A percentile compares a stretch with the other conserved stretches of the same genome.
phyloP scores from a whole-genome alignment of 2,329 filamentous ascomycete genomes.

The Aphanocladium album region DNA sequence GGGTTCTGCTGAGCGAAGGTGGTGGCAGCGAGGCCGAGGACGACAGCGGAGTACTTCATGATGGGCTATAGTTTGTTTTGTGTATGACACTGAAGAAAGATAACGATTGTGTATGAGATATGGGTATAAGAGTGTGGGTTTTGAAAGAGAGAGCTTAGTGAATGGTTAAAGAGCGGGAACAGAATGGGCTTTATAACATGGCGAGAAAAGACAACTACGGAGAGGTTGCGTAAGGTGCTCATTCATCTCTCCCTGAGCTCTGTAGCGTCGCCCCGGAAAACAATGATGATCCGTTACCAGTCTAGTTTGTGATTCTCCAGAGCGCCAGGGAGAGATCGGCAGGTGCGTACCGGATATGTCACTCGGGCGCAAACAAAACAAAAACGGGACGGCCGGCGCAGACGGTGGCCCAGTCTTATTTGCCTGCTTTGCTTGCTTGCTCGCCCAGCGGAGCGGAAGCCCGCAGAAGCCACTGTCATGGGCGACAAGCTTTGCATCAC shows the following conservation, averaged over 20 bases:
- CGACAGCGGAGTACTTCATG: slow-evolving; percentile 11
- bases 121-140: neutral
- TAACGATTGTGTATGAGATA: neutral
- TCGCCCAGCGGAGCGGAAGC: neutral
- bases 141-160: neutral
- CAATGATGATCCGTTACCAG: slow-evolving; percentile 4
- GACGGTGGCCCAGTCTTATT: neutral
- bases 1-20: slow-evolving; percentile 3
- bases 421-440: neutral
- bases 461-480: neutral
- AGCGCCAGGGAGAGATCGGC: slow-evolving; percentile 1
- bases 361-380: neutral
- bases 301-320: neutral
- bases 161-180: neutral
- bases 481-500: neutral
- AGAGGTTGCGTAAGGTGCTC: neutral
- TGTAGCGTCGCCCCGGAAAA: slow-evolving; percentile 1
- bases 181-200: slow-evolving; percentile 2
- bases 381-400: neutral
- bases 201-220: neutral
- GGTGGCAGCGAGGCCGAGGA: slow-evolving; percentile 11
- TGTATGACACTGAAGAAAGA: too few species aligned
- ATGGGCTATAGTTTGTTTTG: too few species aligned
- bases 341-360: slow-evolving; percentile 1
- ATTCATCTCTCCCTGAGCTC: neutral